A percentile compares a stretch with the other conserved stretches of the same genome.
Conservation (phyloP, 805 yeast species). For the Wickerhamiella domercqiae region DNA sequence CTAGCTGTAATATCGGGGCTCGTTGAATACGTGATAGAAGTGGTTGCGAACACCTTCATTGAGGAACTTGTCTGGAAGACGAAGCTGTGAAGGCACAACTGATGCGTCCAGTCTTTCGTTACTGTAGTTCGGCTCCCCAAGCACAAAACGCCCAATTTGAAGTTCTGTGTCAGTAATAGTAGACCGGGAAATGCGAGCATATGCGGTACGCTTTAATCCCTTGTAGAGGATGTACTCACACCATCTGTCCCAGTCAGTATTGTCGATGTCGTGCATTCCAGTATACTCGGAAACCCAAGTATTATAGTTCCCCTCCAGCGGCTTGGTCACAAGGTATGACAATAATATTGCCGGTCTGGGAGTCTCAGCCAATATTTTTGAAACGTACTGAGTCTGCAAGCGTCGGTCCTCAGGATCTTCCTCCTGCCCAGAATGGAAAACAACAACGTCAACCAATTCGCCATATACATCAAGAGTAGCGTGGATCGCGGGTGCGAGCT, state of each 20-base stretch:
- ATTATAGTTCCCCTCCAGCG: constrained; percentile 78
- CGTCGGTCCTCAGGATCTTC: constrained; percentile 91
- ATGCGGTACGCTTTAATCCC: constrained; percentile 72
- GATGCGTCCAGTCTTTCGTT: constrained; percentile 41
- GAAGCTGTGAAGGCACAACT: constrained; percentile 41
- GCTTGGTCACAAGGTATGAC: constrained; percentile 82
- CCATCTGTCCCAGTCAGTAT: constrained; percentile 84
- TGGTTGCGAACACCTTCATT: constrained; percentile 94
- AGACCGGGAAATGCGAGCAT: constrained; percentile 85
- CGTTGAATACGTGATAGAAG: constrained; percentile 84
- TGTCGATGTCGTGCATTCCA: constrained; percentile 88
- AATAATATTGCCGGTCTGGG: constrained; percentile 71
- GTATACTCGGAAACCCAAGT: constrained; percentile 72
- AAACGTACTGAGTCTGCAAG: constrained; percentile 62
- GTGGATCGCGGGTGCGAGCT: constrained; percentile 93
- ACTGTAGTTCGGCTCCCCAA: constrained; percentile 35
- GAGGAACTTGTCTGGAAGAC: constrained; percentile 64
- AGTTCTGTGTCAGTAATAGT: constrained; percentile 94
- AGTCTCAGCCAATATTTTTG: constrained; percentile 62
- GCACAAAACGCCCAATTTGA: constrained; percentile 83
- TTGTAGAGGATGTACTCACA: constrained; percentile 91
- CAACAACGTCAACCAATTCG: constrained; percentile 74
- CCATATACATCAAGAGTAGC: constrained; percentile 91
- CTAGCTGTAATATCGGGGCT: constrained; percentile 87
- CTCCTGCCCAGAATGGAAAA: constrained; percentile 96